Base-by-base conservation (phyloP, 768 basidiomycete genomes). In the Podaxis sp. region DNA sequence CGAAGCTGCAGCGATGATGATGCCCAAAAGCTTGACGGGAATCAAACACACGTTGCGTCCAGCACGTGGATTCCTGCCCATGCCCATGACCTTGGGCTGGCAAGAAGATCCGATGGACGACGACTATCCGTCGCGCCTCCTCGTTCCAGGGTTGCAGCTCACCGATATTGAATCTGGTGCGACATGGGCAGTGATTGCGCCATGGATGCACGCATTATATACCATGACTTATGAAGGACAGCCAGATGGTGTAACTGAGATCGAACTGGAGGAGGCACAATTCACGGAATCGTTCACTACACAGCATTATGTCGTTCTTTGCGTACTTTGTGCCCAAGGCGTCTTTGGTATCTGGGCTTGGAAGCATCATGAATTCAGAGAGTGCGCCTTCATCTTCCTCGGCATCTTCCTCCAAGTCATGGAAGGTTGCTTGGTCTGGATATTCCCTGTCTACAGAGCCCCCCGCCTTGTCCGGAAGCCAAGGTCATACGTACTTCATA, bases 41-140 rank as follows among this genome's bases (percentile, higher is more conserved):
- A 59, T 59, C 44, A 59, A 59, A 7, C 57, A 59, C 33, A 59
- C 26, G 57, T 30, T 59, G 26, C 57, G 57, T 11, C 57, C 57
- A 11, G 46, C 44, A 8, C 51, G 57, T 15, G 9, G 28, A 30
- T 49, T 48, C 46, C 44, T 59, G 6, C 57, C 57, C 0, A 48
- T 59, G 57, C 57, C 57, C 17, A 48, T 59, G 46, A 30, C 57
- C 30, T n/a, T 59, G 44, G 57, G 57, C n/a, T 49, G 57, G 57
- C 57, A 59, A 39, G 33, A 33, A 33, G 38, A 52, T 3, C 48
- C n/a, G 9, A 28, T 26, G 15, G 17, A 33, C 4, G 59, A 59
- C 13, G 59, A 59, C n/a, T 59, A 40, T 52, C 51, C 51, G 28
- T 48, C 24, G 24, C 28, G 33, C 5, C 19, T 19, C 8, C 51